Evolutionary conservation across 768 basidiomycete genomes (phyloP).

Genomic region (Phaffia tasmanica): DNA sequence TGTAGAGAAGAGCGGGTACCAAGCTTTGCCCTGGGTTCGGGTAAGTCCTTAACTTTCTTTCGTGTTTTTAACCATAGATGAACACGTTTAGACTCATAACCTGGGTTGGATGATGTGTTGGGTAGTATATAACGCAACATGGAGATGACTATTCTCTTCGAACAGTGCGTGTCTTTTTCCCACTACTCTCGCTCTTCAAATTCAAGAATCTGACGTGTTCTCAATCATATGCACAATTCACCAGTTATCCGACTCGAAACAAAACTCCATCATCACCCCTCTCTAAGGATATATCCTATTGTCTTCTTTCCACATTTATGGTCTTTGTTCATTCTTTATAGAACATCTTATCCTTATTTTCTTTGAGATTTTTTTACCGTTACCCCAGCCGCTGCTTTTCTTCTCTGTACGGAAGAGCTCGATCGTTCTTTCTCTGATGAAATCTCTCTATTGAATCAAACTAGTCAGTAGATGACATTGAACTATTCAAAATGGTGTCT

Average conservation of each 20-base stretch:
- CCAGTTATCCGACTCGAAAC: slow-evolving; percentile 22
- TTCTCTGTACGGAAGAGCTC: too few species aligned
- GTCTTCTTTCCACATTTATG: neutral
- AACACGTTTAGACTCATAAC: too few species aligned
- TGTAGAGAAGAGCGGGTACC: slow-evolving; percentile 96
- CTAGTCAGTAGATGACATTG: too few species aligned
- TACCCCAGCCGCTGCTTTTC: neutral
- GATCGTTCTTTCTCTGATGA: too few species aligned
- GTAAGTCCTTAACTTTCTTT: neutral
- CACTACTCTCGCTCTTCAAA: neutral
- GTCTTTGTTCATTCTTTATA: neutral
- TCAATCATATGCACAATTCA: neutral
- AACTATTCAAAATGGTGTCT: too few species aligned
- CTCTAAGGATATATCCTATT: slow-evolving; percentile 1
- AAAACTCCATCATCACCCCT: slow-evolving; percentile 19
- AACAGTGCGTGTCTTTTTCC: slow-evolving; percentile 25
- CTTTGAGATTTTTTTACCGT: neutral
- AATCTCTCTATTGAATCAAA: too few species aligned
- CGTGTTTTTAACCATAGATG: too few species aligned
- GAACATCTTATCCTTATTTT: neutral
- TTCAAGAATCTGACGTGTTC: too few species aligned
- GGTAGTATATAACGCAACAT: slow-evolving; percentile 37
- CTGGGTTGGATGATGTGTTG: too few species aligned
- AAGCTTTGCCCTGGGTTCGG: slow-evolving; percentile 35
- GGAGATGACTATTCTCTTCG: slow-evolving; percentile 40